Evolutionary conservation across 805 yeast species (phyloP).

Genomic region (Hanseniaspora vineae): DNA sequence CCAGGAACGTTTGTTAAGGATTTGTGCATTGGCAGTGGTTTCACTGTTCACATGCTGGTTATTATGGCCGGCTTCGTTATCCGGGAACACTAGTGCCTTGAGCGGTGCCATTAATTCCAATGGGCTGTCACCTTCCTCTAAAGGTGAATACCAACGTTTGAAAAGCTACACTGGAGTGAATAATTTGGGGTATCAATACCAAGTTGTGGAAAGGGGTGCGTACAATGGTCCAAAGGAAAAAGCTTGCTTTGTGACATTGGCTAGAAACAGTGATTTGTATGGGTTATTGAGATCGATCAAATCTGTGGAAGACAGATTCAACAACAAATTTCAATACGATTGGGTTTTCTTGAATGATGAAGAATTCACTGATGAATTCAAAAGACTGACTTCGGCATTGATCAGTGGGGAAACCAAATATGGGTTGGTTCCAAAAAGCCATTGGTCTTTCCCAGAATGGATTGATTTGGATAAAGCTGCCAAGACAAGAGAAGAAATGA

Average conservation of each 20-base stretch:
- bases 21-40: not conserved
- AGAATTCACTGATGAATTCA: slow-evolving; percentile 73
- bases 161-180: not conserved
- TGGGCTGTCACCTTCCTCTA: not conserved
- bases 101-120: not conserved
- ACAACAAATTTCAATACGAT: slow-evolving; percentile 67
- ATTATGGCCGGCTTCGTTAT: not conserved
- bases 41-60: not conserved
- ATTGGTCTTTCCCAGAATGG: slow-evolving; percentile 82
- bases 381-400: slow-evolving; percentile 46
- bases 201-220: slow-evolving; percentile 1
- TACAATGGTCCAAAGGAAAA: slow-evolving; percentile 31
- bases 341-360: slow-evolving; percentile 94
- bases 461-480: slow-evolving; percentile 63
- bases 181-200: slow-evolving; percentile 3
- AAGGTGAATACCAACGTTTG: not conserved
- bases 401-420: slow-evolving; percentile 68
- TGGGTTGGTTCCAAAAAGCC: slow-evolving; percentile 70
- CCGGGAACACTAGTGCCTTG: not conserved
- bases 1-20: not conserved
- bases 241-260: slow-evolving; percentile 74
- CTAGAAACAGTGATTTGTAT: slow-evolving; percentile 62
- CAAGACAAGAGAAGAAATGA: slow-evolving; percentile 39
- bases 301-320: slow-evolving; percentile 82
- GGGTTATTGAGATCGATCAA: slow-evolving; percentile 52